phyloP scores from a whole-genome alignment of 1,284 basidiomycete genomes.

The Takashimella tepidaria region DNA sequence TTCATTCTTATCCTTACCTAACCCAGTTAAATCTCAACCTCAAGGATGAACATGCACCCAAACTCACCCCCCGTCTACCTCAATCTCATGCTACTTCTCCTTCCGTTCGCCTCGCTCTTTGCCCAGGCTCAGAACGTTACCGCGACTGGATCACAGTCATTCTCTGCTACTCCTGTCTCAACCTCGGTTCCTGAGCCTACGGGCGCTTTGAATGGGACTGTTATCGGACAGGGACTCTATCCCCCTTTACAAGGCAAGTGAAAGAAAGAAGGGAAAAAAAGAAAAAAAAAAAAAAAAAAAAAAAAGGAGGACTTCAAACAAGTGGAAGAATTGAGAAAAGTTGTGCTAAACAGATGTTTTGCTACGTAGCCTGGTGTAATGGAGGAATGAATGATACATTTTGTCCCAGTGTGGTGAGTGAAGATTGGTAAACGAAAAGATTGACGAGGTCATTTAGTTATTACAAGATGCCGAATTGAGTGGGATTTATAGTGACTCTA shows the following conservation, averaged over 20 bases:
- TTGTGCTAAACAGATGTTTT: constrained; percentile 26
- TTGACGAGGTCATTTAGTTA: constrained; percentile 51
- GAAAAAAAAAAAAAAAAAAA: too few relatives aligned
- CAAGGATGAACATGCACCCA: too few relatives aligned
- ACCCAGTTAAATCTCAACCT: too few relatives aligned
- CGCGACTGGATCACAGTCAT: constrained; percentile 18
- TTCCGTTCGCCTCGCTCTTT: background rate
- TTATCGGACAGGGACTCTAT: constrained; percentile 64
- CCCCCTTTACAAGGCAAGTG: constrained; percentile 62
- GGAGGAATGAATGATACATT: constrained; percentile 60
- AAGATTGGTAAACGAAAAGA: background rate
- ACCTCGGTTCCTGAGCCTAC: constrained; percentile 64
- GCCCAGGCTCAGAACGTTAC: constrained; percentile 22
- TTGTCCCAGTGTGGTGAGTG: constrained; percentile 68
- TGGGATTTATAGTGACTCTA: constrained; percentile 69
- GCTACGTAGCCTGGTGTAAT: constrained; percentile 30
- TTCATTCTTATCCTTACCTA: too few relatives aligned
- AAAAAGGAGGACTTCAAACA: too few relatives aligned
- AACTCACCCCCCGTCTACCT: background rate
- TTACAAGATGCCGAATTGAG: constrained; percentile 82
- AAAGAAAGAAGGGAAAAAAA: too few relatives aligned
- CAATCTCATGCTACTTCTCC: background rate
- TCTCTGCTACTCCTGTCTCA: constrained; percentile 48
- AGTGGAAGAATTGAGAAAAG: too few relatives aligned
- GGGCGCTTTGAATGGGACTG: constrained; percentile 52